These are phyloP conservation scores for Tricholoma terreum DNA, from an alignment of 768 basidiomycete genomes.

Conservation along the genomic window DNA sequence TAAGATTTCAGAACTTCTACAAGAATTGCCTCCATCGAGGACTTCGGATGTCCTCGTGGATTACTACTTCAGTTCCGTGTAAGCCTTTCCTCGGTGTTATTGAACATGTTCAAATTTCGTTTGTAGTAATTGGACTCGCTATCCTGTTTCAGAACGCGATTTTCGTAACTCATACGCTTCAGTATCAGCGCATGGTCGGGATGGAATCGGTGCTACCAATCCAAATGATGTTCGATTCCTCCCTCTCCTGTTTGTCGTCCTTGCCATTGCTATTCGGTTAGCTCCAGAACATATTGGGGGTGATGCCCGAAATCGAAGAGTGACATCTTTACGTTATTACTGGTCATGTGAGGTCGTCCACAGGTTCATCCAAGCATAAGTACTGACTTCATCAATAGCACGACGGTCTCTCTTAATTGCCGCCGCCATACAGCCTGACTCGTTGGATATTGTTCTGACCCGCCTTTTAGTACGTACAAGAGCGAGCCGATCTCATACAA, in stretches of 20 bases:
- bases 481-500: slow-evolving; percentile 27
- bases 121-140: slow-evolving; percentile 86
- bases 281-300: slow-evolving; percentile 85
- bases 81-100: slow-evolving; percentile 10
- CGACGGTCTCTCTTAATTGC: slow-evolving; percentile 86
- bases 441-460: slow-evolving; percentile 86
- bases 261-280: slow-evolving; percentile 82
- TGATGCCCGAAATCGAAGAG: slow-evolving; percentile 67
- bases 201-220: slow-evolving; percentile 57
- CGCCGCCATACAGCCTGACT: slow-evolving; percentile 91
- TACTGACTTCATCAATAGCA: slow-evolving; percentile 43
- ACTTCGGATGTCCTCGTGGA: slow-evolving; percentile 78
- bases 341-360: slow-evolving; percentile 78
- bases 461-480: slow-evolving; percentile 72
- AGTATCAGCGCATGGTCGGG: slow-evolving; percentile 57
- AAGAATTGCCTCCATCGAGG: slow-evolving; percentile 79
- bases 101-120: slow-evolving; percentile 4
- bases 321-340: slow-evolving; percentile 87
- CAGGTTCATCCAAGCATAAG: slow-evolving; percentile 12
- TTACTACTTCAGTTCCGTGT: slow-evolving; percentile 78
- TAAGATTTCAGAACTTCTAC: slow-evolving; percentile 84
- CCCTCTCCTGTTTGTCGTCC: slow-evolving; percentile 88
- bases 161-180: slow-evolving; percentile 73
- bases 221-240: slow-evolving; percentile 81
- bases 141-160: slow-evolving; percentile 83